phyloP scores from a whole-genome alignment of 2,329 filamentous ascomycete genomes.

The Colletotrichum sp. region DNA sequence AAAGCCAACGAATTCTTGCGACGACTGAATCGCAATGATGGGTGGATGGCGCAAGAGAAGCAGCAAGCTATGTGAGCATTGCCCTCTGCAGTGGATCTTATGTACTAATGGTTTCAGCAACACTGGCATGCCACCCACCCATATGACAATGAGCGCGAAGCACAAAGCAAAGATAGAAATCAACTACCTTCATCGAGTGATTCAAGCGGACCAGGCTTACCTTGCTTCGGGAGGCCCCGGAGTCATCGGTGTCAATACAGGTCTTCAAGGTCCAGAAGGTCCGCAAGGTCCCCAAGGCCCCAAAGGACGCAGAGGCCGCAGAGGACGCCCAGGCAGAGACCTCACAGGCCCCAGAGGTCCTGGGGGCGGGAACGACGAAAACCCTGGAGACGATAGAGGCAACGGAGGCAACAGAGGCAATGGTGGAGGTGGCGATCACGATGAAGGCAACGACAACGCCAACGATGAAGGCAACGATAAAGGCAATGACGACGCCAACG shows the following conservation, averaged over 20 bases:
- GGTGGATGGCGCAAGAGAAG: background rate
- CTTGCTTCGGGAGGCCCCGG: too few relatives aligned
- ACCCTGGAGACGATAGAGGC: background rate
- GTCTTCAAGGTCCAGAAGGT: too few relatives aligned
- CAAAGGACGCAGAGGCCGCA: background rate
- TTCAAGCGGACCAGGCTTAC: too few relatives aligned
- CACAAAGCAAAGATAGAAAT: background rate
- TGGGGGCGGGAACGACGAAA: too few relatives aligned
- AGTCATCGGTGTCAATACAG: too few relatives aligned
- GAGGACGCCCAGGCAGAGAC: background rate
- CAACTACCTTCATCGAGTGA: background rate
- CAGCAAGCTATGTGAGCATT: background rate
- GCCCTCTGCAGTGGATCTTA: background rate
- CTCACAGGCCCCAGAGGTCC: background rate
- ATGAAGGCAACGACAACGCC: background rate
- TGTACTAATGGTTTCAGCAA: background rate
- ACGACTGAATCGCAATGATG: background rate
- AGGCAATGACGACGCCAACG: background rate
- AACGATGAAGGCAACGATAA: background rate
- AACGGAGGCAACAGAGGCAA: background rate
- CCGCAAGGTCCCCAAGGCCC: too few relatives aligned
- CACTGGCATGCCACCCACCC: background rate
- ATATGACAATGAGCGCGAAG: too few relatives aligned
- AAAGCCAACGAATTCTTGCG: background rate
- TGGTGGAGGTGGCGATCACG: background rate